Conservation (phyloP, 2,329 filamentous ascomycete species). For the Sclerotinia spermophila region DNA sequence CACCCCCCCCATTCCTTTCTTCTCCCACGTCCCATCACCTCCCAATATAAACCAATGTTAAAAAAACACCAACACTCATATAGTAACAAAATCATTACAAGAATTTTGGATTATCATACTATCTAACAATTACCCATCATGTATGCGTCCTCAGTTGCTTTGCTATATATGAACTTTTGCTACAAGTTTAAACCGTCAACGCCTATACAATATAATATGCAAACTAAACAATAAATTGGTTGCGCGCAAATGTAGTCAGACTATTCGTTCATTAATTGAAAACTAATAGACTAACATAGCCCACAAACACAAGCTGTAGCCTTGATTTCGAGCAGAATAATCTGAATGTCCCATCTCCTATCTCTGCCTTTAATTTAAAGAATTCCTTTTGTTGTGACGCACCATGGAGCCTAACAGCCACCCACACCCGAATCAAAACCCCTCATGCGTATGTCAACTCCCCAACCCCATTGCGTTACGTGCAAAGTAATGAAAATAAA, state of each 20-base stretch:
- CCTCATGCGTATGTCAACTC: conserved; percentile 23
- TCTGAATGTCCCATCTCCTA: neutral
- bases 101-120: neutral
- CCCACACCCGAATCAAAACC: conserved; percentile 15
- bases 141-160: neutral
- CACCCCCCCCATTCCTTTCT: too few species aligned
- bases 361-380: neutral
- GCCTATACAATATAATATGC: neutral
- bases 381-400: neutral
- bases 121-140: neutral
- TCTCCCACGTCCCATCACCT: too few species aligned
- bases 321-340: neutral
- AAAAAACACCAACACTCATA: too few species aligned
- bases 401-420: conserved; percentile 22
- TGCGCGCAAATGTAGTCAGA: neutral
- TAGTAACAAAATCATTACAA: too few species aligned
- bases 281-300: neutral
- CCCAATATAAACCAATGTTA: too few species aligned
- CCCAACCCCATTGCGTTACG: conserved; percentile 21
- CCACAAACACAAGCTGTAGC: neutral
- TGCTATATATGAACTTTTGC: neutral
- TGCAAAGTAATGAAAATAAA: conserved; percentile 19
- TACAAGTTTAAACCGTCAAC: neutral
- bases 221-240: neutral
- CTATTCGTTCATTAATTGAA: neutral